Evolutionary conservation across 148 eudicot genomes (phyloP), one percentile per base, ranked within the genome.

Genomic region (Rhododendron simsii): DNA sequence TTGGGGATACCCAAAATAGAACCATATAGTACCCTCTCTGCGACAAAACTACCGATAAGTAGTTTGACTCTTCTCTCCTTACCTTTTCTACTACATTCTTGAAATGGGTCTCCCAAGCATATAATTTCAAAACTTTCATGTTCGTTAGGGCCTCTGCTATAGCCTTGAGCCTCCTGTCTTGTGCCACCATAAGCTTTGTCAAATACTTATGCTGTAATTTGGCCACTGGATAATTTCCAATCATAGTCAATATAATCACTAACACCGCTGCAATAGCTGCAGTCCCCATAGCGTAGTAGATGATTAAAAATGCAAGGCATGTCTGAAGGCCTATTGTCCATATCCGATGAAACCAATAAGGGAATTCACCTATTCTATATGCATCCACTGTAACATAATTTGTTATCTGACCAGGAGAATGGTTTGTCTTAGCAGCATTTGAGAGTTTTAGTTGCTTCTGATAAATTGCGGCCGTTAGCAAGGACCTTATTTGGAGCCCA

Each of bases 81-180:
- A 92, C 69, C 79, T 55, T 21, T 45, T 93, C 89, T 5, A 91
- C 85, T 3, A 55, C 61, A 44, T 86, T 86, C 82, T 84, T 87
- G 84, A 90, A 94, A 83, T 90, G 93, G 20, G 71, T 87, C 86
- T 94, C 96, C 94, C 96, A 93, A 45, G 94, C 93, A 84, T 94
- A 91, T 23, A 93, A 84, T 87, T 94, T 94, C 26, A 93, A 78
- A 26, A 93, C 89, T 87, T 90, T 94, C 95, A 94, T 93, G 77
- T 86, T 93, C 12, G 83, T 75, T 18, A 93, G 83, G 9, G 92
- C 88, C 84, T 92, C 94, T 0, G 94, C 59, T 20, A 88, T 91
- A 30, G 91, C 89, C 86, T 86, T 89, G 53, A 94, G 78, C 84
- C 90, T 90, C 83, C 77, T 82, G 80, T 92, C 96, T 57, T 93